Evolutionary conservation across 257 asterid species (phyloP).

Genomic region (Solanum rostratum): DNA sequence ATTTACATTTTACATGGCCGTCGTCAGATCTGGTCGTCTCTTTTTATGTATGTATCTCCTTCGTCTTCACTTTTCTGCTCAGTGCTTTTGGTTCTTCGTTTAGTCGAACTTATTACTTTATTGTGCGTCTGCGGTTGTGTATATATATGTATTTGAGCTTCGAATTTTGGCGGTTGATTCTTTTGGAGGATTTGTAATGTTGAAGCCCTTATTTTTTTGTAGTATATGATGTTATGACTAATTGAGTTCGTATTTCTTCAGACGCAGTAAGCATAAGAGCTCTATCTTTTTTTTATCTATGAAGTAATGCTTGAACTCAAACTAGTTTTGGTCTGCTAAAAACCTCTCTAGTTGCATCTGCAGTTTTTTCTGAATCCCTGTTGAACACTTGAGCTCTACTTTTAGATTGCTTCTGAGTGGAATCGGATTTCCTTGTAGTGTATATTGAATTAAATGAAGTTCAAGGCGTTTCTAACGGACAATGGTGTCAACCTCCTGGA

Average conservation of each 20-base stretch:
- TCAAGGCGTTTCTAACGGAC: conserved; percentile 72
- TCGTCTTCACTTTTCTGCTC: too few species aligned
- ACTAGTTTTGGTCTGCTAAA: not conserved
- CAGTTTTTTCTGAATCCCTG: not conserved
- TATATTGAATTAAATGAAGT: conserved; percentile 38
- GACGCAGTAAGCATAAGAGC: not conserved
- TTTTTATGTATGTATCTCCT: too few species aligned
- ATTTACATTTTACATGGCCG: too few species aligned
- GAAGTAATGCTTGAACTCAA: not conserved
- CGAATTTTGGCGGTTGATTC: too few species aligned
- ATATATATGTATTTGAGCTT: too few species aligned
- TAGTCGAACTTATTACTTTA: too few species aligned
- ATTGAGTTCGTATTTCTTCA: not conserved
- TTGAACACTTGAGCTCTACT: not conserved
- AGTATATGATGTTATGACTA: not conserved
- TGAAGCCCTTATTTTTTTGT: too few species aligned
- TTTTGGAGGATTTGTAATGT: too few species aligned
- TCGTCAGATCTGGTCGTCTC: too few species aligned
- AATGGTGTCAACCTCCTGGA: conserved; percentile 72
- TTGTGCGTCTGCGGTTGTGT: too few species aligned
- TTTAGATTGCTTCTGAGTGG: not conserved
- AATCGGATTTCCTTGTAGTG: not conserved
- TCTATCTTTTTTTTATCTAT: not conserved
- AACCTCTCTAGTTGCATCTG: not conserved
- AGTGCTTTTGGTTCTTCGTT: too few species aligned